Conservation (phyloP, 148 eudicot genomes). For the Rhododendron simsii region DNA sequence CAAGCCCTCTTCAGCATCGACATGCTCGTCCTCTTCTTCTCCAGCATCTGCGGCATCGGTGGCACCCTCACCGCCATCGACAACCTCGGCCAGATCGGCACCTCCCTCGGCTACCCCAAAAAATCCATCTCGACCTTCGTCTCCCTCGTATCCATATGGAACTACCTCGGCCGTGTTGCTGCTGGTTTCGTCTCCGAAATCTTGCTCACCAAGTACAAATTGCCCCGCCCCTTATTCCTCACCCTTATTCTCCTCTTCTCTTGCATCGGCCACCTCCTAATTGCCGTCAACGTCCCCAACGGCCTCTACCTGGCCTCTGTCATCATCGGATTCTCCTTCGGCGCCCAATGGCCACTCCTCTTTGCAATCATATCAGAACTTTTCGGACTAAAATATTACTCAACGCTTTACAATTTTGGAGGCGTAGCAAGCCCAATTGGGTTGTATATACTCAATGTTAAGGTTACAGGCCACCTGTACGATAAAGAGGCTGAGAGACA, state of each 20-base stretch:
- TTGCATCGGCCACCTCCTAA: slow-evolving; percentile 29
- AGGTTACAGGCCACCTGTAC: slow-evolving; percentile 27
- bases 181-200: slow-evolving; percentile 29
- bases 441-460: slow-evolving; percentile 27
- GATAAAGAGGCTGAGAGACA: slow-evolving; percentile 33
- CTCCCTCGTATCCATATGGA: slow-evolving; percentile 32
- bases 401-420: slow-evolving; percentile 36
- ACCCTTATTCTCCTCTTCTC: slow-evolving; percentile 25
- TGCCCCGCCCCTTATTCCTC: slow-evolving; percentile 30
- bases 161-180: slow-evolving; percentile 29
- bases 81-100: slow-evolving; percentile 38
- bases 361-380: slow-evolving; percentile 36
- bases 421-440: slow-evolving; percentile 35
- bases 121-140: slow-evolving; percentile 24
- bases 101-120: slow-evolving; percentile 25
- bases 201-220: slow-evolving; percentile 23
- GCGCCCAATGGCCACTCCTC: slow-evolving; percentile 36
- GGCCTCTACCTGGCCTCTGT: slow-evolving; percentile 31
- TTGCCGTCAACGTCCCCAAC: slow-evolving; percentile 25
- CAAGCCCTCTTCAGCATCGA: slow-evolving; percentile 49
- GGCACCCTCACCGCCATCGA: slow-evolving; percentile 41
- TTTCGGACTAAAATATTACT: slow-evolving; percentile 37
- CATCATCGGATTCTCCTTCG: slow-evolving; percentile 32
- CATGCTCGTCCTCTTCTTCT: slow-evolving; percentile 35
- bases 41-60: slow-evolving; percentile 37